Conservation (phyloP, 2,329 filamentous ascomycete genomes). For the Fonsecaea multimorphosa region DNA sequence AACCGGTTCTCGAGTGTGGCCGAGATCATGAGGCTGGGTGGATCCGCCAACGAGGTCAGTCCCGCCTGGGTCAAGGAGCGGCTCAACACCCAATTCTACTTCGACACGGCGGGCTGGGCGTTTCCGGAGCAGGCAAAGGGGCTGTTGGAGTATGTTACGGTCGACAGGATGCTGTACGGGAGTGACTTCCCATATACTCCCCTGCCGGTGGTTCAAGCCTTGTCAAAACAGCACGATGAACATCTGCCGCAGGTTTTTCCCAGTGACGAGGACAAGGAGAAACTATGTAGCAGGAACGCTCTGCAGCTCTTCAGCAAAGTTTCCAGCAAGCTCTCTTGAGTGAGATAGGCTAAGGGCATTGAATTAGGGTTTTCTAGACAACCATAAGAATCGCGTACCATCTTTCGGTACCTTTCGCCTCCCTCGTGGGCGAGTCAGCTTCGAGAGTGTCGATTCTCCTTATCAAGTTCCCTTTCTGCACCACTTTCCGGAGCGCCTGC, state of each 20-base stretch:
- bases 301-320: conserved; percentile 27
- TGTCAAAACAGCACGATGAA: conserved; percentile 36
- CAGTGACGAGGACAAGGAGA: conserved; percentile 33
- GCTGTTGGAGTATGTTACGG: conserved; percentile 36
- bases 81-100: conserved; percentile 39
- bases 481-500: neutral
- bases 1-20: conserved; percentile 34
- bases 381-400: neutral
- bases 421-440: neutral
- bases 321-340: neutral
- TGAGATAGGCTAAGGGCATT: neutral
- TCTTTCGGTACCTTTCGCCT: neutral
- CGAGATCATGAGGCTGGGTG: conserved; percentile 33
- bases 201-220: conserved; percentile 23
- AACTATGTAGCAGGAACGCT: conserved; percentile 34
- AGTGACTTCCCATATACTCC: conserved; percentile 39
- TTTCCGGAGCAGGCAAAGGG: conserved; percentile 39
- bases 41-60: conserved; percentile 29
- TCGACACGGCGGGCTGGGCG: conserved; percentile 39
- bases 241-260: conserved; percentile 35
- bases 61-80: conserved; percentile 36
- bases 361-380: neutral
- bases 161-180: conserved; percentile 37
- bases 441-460: neutral
- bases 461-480: neutral